phyloP scores from a whole-genome alignment of 1,284 basidiomycete genomes.

The Ustilago tritici region DNA sequence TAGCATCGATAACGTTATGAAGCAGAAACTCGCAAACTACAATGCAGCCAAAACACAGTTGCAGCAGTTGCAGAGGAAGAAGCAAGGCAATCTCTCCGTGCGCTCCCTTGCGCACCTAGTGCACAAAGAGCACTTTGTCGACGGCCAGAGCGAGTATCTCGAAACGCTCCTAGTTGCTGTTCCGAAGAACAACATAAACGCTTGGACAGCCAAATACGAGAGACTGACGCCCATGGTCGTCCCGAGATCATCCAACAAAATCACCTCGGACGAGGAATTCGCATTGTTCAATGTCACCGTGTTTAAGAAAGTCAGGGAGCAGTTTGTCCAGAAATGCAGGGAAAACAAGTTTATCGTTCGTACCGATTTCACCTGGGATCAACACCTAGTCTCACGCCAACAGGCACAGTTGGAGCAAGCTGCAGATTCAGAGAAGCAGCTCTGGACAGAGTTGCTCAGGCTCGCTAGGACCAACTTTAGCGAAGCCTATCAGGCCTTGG shows the following conservation, averaged over 20 bases:
- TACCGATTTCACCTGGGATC: conserved; percentile 88
- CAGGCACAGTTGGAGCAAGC: conserved; percentile 83
- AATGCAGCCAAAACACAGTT: conserved; percentile 93
- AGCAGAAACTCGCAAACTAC: conserved; percentile 87
- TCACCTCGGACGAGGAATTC: conserved; percentile 90
- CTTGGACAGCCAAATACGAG: conserved; percentile 92
- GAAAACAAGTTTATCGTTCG: conserved; percentile 97
- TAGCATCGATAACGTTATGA: conserved; percentile 71
- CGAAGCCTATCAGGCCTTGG: conserved; percentile 92
- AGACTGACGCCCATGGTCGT: conserved; percentile 89
- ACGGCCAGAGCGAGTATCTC: conserved; percentile 86
- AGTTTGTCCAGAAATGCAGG: conserved; percentile 92
- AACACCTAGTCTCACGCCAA: conserved; percentile 85
- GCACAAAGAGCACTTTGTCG: conserved; percentile 82
- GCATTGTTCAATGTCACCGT: conserved; percentile 87
- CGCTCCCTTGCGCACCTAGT: conserved; percentile 88
- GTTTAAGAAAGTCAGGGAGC: conserved; percentile 90
- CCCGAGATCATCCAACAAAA: conserved; percentile 83
- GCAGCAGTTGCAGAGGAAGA: conserved; percentile 93
- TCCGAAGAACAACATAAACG: conserved; percentile 85
- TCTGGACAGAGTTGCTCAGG: conserved; percentile 96
- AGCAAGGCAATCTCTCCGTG: conserved; percentile 94
- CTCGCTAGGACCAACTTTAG: conserved; percentile 95
- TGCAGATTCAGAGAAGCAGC: conserved; percentile 90
- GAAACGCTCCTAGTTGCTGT: conserved; percentile 94